These are phyloP conservation scores for Backusella westeae DNA, from an alignment of 192 early-diverging fungal genomes.

Conservation along the genomic window DNA sequence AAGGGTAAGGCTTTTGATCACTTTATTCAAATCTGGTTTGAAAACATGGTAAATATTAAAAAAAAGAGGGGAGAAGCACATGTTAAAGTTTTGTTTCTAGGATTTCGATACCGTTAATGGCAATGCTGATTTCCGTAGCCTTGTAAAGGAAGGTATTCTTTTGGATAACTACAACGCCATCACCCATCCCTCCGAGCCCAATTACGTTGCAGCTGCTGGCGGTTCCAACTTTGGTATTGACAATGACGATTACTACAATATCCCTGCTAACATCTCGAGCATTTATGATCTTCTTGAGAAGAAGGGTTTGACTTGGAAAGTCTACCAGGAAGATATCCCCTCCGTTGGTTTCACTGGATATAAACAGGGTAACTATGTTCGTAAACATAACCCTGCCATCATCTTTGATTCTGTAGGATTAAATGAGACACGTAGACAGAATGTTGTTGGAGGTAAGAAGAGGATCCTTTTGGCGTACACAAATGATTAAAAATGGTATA, in stretches of 20 bases:
- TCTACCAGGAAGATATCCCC: constrained; percentile 32
- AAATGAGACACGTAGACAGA: constrained; percentile 9
- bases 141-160: constrained; percentile 1
- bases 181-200: constrained; percentile 69
- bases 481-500: neutral
- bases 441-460: constrained; percentile 12
- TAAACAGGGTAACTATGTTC: constrained; percentile 21
- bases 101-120: neutral
- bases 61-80: too few species aligned
- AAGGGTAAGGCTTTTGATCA: constrained; percentile 28
- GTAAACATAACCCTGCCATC: constrained; percentile 33
- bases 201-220: constrained; percentile 64
- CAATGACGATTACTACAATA: constrained; percentile 42
- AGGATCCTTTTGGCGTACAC: neutral
- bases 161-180: constrained; percentile 12
- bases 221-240: constrained; percentile 45
- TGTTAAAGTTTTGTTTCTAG: neutral
- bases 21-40: constrained; percentile 30
- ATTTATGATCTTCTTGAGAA: constrained; percentile 30
- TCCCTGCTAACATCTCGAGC: constrained; percentile 38
- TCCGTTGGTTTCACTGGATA: constrained; percentile 25
- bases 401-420: constrained; percentile 28
- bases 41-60: constrained; percentile 11
- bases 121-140: neutral
- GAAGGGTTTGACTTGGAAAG: constrained; percentile 32